A percentile compares a stretch with the other conserved stretches of the same genome.
Evolutionary conservation across 2,329 filamentous ascomycete species (phyloP).

Genomic region (Aspergillus transmontanensis): DNA sequence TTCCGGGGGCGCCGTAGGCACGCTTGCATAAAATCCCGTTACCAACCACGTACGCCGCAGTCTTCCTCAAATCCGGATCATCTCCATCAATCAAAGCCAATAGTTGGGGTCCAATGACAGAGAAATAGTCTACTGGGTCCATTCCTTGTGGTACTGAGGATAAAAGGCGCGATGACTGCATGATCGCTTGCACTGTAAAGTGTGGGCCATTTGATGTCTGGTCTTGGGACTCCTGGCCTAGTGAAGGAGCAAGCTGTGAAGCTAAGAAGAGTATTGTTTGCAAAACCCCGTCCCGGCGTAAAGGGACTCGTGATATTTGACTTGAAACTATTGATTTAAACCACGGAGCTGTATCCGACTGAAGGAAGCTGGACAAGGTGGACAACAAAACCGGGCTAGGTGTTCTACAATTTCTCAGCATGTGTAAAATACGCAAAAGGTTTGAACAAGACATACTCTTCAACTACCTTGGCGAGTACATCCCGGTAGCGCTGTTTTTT

Average conservation of each 20-base stretch:
- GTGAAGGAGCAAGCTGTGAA: conserved; percentile 43
- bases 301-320: conserved; percentile 41
- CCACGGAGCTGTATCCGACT: conserved; percentile 39
- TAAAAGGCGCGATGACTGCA: conserved; percentile 46
- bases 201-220: conserved; percentile 37
- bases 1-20: conserved; percentile 41
- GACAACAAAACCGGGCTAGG: conserved; percentile 38
- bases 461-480: conserved; percentile 33
- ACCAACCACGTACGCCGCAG: conserved; percentile 46
- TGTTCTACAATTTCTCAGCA: conserved; percentile 33
- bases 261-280: conserved; percentile 47
- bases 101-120: conserved; percentile 43
- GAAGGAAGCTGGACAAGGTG: conserved; percentile 41
- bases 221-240: conserved; percentile 37
- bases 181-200: conserved; percentile 47
- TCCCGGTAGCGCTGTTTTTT: conserved; percentile 23
- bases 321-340: conserved; percentile 41
- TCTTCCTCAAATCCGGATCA: conserved; percentile 42
- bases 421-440: background rate
- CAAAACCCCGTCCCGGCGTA: conserved; percentile 44
- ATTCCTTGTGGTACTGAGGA: conserved; percentile 45
- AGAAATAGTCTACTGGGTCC: conserved; percentile 40
- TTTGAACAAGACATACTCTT: conserved; percentile 31
- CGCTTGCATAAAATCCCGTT: conserved; percentile 47
- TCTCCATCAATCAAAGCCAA: conserved; percentile 43